These are phyloP conservation scores for Alternaria longipes DNA, from an alignment of 2,329 filamentous ascomycete genomes.

Conservation along the genomic window DNA sequence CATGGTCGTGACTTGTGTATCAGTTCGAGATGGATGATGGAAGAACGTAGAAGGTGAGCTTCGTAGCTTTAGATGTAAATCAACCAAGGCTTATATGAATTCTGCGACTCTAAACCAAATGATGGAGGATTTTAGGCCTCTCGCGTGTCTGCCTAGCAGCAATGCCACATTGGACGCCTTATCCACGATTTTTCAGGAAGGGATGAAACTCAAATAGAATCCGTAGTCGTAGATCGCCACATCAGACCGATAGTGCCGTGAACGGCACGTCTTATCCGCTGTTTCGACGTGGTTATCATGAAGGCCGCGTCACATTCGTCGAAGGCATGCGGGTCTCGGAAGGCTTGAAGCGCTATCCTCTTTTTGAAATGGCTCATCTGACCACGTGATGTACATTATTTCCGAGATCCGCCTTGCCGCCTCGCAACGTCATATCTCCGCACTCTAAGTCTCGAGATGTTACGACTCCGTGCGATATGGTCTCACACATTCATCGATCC, in stretches of 20 bases:
- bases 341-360: not conserved
- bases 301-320: not conserved
- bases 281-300: not conserved
- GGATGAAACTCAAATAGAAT: not conserved
- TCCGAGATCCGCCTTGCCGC: not conserved
- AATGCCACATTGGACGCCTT: not conserved
- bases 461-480: not conserved
- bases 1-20: slow-evolving; percentile 6
- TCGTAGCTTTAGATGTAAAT: not conserved
- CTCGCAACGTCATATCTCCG: not conserved
- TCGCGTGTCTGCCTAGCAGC: slow-evolving; percentile 3
- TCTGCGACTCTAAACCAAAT: not conserved
- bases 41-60: not conserved
- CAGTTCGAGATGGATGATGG: not conserved
- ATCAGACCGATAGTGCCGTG: not conserved
- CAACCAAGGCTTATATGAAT: not conserved
- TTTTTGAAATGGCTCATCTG: not conserved
- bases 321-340: not conserved
- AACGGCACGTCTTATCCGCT: not conserved
- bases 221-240: not conserved
- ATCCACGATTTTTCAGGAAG: not conserved
- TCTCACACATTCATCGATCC: not conserved
- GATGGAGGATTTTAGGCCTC: not conserved
- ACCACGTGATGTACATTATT: not conserved
- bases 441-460: not conserved